Evolutionary conservation across 2,329 filamentous ascomycete genomes (phyloP), one percentile per base, ranked within the genome.

Genomic region (Pseudocercospora macadamiae): DNA sequence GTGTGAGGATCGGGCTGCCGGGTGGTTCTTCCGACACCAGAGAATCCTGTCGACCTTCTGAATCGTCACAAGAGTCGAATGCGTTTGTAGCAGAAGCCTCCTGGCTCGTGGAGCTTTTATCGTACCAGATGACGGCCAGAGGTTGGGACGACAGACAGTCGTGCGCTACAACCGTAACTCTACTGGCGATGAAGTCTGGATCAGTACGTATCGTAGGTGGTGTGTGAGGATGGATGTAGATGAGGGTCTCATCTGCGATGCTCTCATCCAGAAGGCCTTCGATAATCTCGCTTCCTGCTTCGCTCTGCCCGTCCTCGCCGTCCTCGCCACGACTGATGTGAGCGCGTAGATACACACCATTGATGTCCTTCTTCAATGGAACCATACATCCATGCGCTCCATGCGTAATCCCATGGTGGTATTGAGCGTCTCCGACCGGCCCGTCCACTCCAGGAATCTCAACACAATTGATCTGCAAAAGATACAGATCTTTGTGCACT

Each of bases 351-450:
- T 30, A 49, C 6, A 49, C 16, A n/a, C 47, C 47, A 49, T 49
- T 34, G n/a, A 12, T 16, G 6, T 49, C 47, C 12, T 34, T 49
- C 18, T 49, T 49, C 47, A 49, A 34, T 2, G 47, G 47, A 16
- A 49, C 47, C 47, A 34, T 49, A 34, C 25, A 49, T 7, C 47
- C 47, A 34, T 49, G 47, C 28, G 47, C 47, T 1, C 47, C 47
- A 18, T 16, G 28, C 25, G 16, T 12, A 14, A 34, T 49, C n/a
- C 25, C 47, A 12, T 26, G 16, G 21, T 19, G 47, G 4, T 49
- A 30, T 7, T 16, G n/a, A 2, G 26, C 14, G 16, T 49, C 47
- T 12, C 28, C 23, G 25, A 49, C 28, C n/a, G 47, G 26, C 9
- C 47, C 47, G 26, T 49, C 47, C 5, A 49, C 47, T 1, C 47